Evolutionary conservation across 75 land plant species (phyloP).

Genomic region (Larix kaempferi): DNA sequence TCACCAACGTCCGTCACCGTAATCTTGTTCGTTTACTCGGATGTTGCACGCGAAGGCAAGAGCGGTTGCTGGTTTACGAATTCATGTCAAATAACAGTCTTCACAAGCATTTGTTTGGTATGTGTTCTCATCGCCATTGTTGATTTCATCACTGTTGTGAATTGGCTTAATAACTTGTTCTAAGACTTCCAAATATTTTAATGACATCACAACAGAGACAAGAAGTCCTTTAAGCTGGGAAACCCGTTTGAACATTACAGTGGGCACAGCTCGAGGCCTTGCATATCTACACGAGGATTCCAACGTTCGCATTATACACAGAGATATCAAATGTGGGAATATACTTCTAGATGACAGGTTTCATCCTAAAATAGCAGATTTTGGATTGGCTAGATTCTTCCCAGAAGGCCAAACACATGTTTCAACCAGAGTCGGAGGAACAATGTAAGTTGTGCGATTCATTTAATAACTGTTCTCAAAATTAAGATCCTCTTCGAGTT

Average conservation of each 20-base stretch:
- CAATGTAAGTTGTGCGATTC: conserved; percentile 1
- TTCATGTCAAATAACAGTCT: conserved; percentile 15
- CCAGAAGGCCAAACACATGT: conserved; percentile 22
- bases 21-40: conserved; percentile 17
- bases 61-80: conserved; percentile 21
- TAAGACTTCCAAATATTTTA: not conserved
- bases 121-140: not conserved
- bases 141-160: too few species aligned
- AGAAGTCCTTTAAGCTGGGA: not conserved
- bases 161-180: not conserved
- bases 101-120: conserved; percentile 11
- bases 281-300: not conserved
- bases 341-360: conserved; percentile 32
- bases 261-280: not conserved
- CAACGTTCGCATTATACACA: conserved; percentile 38
- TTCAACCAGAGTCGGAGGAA: conserved; percentile 23
- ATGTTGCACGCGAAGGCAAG: conserved; percentile 6
- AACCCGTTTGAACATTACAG: not conserved
- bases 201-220: not conserved
- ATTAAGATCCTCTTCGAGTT: too few species aligned
- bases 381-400: conserved; percentile 40
- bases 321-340: conserved; percentile 9
- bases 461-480: too few species aligned
- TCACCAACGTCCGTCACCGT: conserved; percentile 14
- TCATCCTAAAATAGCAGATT: conserved; percentile 45